Percentiles rank a stretch among this genome's conserved stretches.
These are phyloP conservation scores for Candida maesae DNA, from an alignment of 805 yeast genomes.

Conservation along the genomic window DNA sequence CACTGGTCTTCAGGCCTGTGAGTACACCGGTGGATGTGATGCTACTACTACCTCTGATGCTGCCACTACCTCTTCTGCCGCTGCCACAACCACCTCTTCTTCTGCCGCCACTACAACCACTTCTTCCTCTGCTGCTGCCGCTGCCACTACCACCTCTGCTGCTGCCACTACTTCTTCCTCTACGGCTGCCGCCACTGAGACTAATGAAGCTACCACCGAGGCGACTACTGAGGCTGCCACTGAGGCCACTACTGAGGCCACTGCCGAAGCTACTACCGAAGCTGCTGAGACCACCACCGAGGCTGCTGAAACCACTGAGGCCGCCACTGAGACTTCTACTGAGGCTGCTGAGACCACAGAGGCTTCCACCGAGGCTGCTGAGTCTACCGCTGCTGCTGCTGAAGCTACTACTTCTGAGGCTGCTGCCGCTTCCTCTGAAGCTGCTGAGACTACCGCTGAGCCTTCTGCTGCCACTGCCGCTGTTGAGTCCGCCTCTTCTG, in stretches of 20 bases:
- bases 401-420: too few species aligned
- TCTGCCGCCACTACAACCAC: background rate
- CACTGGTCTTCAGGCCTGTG: conserved; percentile 6
- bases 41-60: background rate
- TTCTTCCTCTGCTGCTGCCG: background rate
- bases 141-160: background rate
- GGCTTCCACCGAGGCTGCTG: background rate
- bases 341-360: too few species aligned
- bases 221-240: background rate
- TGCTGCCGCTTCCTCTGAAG: background rate
- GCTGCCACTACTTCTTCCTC: background rate
- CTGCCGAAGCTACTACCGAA: background rate
- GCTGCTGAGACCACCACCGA: background rate
- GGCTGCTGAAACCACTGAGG: background rate
- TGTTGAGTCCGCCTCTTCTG: background rate
- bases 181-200: background rate
- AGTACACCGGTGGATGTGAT: conserved; percentile 1
- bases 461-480: too few species aligned
- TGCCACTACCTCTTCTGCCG: background rate
- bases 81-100: background rate
- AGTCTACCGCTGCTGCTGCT: background rate
- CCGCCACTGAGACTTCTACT: background rate
- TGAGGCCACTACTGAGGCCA: background rate
- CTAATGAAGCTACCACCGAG: background rate
- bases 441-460: too few species aligned